Conservation (phyloP, 441 rosid genomes). For the Populus hybrid region DNA sequence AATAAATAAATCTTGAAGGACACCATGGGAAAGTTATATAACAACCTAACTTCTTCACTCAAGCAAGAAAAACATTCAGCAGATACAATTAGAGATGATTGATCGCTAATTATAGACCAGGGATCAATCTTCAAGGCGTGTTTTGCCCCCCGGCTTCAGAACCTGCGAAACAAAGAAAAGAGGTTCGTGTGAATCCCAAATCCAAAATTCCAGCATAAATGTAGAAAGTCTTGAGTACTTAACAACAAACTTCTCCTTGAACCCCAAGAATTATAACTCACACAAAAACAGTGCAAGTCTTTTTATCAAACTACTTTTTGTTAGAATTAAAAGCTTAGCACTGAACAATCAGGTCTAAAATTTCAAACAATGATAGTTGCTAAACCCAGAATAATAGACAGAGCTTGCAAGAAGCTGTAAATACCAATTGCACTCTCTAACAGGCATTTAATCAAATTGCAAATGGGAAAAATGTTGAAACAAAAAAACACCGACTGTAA, state of each 20-base stretch:
- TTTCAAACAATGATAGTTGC: not conserved
- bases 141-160: slow-evolving; percentile 92
- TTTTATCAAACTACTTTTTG: not conserved
- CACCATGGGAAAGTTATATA: too few species aligned
- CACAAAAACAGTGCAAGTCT: not conserved
- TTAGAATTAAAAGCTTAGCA: not conserved
- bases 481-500: too few species aligned
- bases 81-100: slow-evolving; percentile 46
- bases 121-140: slow-evolving; percentile 70
- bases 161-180: slow-evolving; percentile 36
- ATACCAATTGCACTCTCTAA: too few species aligned
- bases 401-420: too few species aligned
- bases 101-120: slow-evolving; percentile 69
- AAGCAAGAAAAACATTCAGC: slow-evolving; percentile 83
- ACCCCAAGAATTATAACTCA: not conserved
- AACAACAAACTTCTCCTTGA: not conserved
- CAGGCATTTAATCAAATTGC: too few species aligned
- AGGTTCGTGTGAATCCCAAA: not conserved
- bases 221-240: too few species aligned
- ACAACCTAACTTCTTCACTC: slow-evolving; percentile 37
- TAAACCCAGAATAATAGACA: too few species aligned
- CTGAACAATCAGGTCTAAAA: not conserved
- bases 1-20: too few species aligned
- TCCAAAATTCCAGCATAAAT: too few species aligned
- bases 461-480: too few species aligned